These are phyloP conservation scores for Aureobasidium uvarum DNA, from an alignment of 2,329 filamentous ascomycete species.

Conservation along the genomic window DNA sequence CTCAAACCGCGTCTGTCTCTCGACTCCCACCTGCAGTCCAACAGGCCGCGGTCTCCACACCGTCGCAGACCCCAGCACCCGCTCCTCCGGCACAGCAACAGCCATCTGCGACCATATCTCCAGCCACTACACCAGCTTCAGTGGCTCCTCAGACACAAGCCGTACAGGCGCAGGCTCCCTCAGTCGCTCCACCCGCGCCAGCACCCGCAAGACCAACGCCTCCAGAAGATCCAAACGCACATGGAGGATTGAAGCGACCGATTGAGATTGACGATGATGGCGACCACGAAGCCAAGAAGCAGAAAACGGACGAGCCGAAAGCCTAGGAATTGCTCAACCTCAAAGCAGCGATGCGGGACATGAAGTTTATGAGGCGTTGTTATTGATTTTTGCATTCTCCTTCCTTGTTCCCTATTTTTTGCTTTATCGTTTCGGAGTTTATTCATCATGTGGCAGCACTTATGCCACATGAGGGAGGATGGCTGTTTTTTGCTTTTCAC, in stretches of 20 bases:
- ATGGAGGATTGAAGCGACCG: constrained; percentile 18
- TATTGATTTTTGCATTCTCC: not conserved
- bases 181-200: not conserved
- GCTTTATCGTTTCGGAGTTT: not conserved
- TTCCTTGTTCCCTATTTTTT: not conserved
- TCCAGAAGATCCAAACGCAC: constrained; percentile 12
- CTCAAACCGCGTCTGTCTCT: not conserved
- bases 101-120: not conserved
- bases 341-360: not conserved
- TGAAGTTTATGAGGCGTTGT: constrained; percentile 24
- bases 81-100: constrained; percentile 2
- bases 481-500: not conserved
- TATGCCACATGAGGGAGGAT: not conserved
- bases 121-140: constrained; percentile 5
- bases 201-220: not conserved
- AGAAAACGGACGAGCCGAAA: constrained; percentile 22
- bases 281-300: constrained; percentile 28
- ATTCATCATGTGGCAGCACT: not conserved
- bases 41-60: not conserved
- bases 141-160: not conserved
- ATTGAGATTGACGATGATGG: constrained; percentile 26
- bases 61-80: not conserved
- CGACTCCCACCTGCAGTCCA: not conserved
- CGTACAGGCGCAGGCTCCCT: not conserved
- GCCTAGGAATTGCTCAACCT: not conserved